Conservation (phyloP, 148 eudicot genomes). For the Cornus florida region DNA sequence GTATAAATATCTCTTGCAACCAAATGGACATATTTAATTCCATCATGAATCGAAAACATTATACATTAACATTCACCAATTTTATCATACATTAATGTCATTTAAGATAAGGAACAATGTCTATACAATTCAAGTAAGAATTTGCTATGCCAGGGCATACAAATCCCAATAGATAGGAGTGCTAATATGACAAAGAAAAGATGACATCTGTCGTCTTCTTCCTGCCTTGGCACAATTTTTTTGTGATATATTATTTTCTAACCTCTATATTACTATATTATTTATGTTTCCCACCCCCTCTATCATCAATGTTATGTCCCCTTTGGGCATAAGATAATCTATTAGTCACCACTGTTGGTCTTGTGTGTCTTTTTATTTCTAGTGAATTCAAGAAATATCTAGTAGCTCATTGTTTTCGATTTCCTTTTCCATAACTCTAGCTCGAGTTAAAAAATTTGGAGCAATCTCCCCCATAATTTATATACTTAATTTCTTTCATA, state of each 20-base stretch:
- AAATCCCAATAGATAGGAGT: neutral
- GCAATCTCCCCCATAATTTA: neutral
- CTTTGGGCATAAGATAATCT: neutral
- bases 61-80: too few relatives aligned
- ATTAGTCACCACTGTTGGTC: slow-evolving; percentile 1
- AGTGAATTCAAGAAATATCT: neutral
- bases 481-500: neutral
- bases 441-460: neutral
- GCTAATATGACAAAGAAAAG: neutral
- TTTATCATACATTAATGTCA: too few relatives aligned
- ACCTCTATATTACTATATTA: neutral
- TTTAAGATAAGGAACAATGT: too few relatives aligned
- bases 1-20: too few relatives aligned
- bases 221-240: neutral
- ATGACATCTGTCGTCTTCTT: neutral
- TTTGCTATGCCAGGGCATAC: too few relatives aligned
- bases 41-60: too few relatives aligned
- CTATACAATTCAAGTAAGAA: too few relatives aligned
- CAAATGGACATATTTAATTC: too few relatives aligned
- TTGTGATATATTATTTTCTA: neutral
- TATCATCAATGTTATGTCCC: neutral
- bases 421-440: neutral
- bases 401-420: neutral
- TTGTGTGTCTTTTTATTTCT: neutral
- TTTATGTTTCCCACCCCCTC: neutral